These are phyloP conservation scores for Saposhnikovia divaricata DNA, from an alignment of 129 eudicot species.

Conservation along the genomic window DNA sequence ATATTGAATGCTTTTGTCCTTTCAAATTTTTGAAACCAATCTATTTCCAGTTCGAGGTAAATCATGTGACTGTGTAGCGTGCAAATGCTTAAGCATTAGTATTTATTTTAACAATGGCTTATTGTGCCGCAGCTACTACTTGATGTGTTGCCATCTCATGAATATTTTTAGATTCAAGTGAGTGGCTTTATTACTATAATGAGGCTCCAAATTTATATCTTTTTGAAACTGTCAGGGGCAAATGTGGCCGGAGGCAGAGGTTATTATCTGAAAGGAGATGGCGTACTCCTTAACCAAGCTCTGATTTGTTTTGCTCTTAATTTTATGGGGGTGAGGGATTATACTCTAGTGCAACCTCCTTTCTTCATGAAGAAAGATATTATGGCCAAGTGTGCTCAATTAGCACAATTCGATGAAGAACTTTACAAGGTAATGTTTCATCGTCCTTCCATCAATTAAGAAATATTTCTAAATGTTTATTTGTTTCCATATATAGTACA, in stretches of 20 bases:
- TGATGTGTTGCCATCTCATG: too few species aligned
- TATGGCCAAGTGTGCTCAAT: constrained; percentile 89
- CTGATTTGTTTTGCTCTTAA: constrained; percentile 74
- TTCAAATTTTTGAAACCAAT: not conserved
- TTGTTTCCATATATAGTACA: too few species aligned
- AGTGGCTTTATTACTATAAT: not conserved
- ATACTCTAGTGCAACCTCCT: constrained; percentile 68
- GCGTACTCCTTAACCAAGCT: constrained; percentile 88
- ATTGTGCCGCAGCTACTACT: too few species aligned
- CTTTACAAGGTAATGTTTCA: constrained; percentile 70
- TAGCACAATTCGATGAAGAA: constrained; percentile 95
- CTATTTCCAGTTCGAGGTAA: not conserved
- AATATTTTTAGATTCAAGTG: not conserved
- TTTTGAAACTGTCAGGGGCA: constrained; percentile 45
- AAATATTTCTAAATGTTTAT: too few species aligned
- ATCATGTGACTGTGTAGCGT: not conserved
- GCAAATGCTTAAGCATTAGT: too few species aligned
- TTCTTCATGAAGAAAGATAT: constrained; percentile 88
- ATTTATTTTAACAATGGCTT: too few species aligned
- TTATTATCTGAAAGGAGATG: constrained; percentile 76
- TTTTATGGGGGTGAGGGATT: constrained; percentile 56
- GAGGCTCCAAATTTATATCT: not conserved
- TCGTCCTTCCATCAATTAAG: too few species aligned
- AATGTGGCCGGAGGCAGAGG: constrained; percentile 98
- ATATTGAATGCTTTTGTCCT: not conserved